phyloP scores from a whole-genome alignment of 805 yeast species.

The Debaryomyces prosopidis region DNA sequence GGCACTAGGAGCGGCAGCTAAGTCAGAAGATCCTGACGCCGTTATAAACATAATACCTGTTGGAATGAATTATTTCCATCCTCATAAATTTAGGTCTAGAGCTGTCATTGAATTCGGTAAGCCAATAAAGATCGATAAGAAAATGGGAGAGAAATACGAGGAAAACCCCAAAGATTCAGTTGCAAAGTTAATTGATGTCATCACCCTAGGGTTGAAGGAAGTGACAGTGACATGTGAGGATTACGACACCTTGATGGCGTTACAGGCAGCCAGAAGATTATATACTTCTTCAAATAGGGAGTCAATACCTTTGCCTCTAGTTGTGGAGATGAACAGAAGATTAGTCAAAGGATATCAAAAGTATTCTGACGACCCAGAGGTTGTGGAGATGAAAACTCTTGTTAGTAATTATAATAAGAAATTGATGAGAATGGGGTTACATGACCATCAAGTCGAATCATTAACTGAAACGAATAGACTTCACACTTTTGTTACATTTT shows the following conservation, averaged over 20 bases:
- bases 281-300: conserved; percentile 36
- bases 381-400: conserved; percentile 25
- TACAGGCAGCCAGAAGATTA: conserved; percentile 44
- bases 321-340: conserved; percentile 43
- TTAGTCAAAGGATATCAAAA: conserved; percentile 37
- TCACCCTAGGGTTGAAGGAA: conserved; percentile 36
- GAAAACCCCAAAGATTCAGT: conserved; percentile 28
- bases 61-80: conserved; percentile 44
- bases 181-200: conserved; percentile 22
- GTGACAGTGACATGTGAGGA: conserved; percentile 43
- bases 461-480: conserved; percentile 22
- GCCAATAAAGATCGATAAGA: conserved; percentile 35
- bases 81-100: conserved; percentile 40
- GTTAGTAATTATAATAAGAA: conserved; percentile 36
- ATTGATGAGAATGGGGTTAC: conserved; percentile 32
- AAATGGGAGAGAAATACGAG: conserved; percentile 27
- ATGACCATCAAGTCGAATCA: conserved; percentile 42
- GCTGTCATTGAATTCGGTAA: conserved; percentile 45
- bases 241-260: conserved; percentile 41
- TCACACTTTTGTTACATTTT: conserved; percentile 22
- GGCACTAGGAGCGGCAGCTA: conserved; percentile 43
- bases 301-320: conserved; percentile 39
- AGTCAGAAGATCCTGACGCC: conserved; percentile 20
- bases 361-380: conserved; percentile 34
- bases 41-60: conserved; percentile 39